phyloP scores from a whole-genome alignment of 2,329 filamentous ascomycete genomes.

The Chrysosporium keratinophilum region DNA sequence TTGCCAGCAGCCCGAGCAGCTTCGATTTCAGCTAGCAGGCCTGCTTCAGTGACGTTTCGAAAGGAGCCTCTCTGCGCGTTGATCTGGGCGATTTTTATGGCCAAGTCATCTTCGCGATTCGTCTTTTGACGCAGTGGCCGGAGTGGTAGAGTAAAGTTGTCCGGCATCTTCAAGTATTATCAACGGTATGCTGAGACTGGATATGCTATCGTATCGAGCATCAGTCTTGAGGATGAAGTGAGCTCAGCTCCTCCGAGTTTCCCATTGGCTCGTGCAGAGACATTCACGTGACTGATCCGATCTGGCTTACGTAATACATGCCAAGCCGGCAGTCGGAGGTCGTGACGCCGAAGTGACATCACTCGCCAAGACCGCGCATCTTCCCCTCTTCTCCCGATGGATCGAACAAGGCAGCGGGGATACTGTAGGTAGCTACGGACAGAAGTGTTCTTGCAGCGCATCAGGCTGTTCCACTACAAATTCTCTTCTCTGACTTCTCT shows the following conservation, averaged over 20 bases:
- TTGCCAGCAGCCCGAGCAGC: constrained; percentile 35
- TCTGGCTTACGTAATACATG: no score
- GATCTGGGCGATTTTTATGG: constrained; percentile 67
- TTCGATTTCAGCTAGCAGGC: constrained; percentile 58
- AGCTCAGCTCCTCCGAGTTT: background rate
- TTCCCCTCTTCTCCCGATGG: no score
- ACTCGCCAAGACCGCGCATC: no score
- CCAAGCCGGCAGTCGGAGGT: no score
- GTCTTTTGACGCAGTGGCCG: constrained; percentile 40
- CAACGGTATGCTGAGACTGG: background rate
- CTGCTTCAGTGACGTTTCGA: constrained; percentile 63
- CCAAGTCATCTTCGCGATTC: constrained; percentile 40
- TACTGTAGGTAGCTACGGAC: no score
- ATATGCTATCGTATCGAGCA: background rate
- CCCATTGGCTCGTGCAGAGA: background rate
- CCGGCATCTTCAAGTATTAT: constrained; percentile 24
- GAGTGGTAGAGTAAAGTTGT: constrained; percentile 47
- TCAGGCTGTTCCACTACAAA: no score
- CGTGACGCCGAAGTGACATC: no score
- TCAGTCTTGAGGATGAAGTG: background rate
- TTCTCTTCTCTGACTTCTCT: no score
- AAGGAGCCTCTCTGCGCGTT: constrained; percentile 72
- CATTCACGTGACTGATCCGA: no score
- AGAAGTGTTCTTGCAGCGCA: no score
- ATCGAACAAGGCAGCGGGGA: no score